These are phyloP conservation scores for Mollisia scopiformis DNA, from an alignment of 2,329 filamentous ascomycete species.

Conservation along the genomic window DNA sequence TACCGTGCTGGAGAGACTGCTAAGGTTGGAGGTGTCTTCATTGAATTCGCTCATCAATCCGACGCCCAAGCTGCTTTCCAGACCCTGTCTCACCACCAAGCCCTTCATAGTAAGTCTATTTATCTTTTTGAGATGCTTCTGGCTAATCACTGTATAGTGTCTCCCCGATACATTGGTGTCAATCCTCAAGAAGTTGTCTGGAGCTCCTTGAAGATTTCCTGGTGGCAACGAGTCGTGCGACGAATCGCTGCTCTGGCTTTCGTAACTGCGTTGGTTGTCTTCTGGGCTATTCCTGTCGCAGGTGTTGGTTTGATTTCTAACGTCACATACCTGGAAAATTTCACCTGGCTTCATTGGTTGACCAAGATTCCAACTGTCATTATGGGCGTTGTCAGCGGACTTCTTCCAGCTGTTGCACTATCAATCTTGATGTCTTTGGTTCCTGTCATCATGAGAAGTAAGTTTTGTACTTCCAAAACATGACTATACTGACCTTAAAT, in stretches of 20 bases:
- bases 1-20: slow-evolving; percentile 68
- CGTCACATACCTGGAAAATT: slow-evolving; percentile 66
- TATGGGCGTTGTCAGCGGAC: slow-evolving; percentile 80
- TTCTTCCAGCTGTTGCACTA: slow-evolving; percentile 79
- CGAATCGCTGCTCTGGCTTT: slow-evolving; percentile 71
- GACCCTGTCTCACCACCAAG: slow-evolving; percentile 82
- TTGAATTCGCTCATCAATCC: slow-evolving; percentile 83
- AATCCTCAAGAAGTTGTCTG: slow-evolving; percentile 85
- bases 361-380: slow-evolving; percentile 69
- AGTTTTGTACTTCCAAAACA: slow-evolving; percentile 35
- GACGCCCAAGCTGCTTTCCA: slow-evolving; percentile 89
- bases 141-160: slow-evolving; percentile 49
- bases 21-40: slow-evolving; percentile 71
- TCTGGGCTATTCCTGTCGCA: slow-evolving; percentile 79
- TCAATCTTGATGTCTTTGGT: slow-evolving; percentile 86
- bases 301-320: slow-evolving; percentile 87
- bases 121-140: no score
- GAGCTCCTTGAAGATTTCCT: slow-evolving; percentile 79
- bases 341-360: slow-evolving; percentile 76
- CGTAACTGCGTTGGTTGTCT: slow-evolving; percentile 78
- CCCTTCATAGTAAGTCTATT: slow-evolving; percentile 59
- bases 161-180: slow-evolving; percentile 82
- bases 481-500: slow-evolving; percentile 17
- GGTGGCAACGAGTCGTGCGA: slow-evolving; percentile 83
- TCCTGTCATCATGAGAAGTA: slow-evolving; percentile 78